phyloP scores from a whole-genome alignment of 2,329 filamentous ascomycete species.

The Neofusicoccum parvum region DNA sequence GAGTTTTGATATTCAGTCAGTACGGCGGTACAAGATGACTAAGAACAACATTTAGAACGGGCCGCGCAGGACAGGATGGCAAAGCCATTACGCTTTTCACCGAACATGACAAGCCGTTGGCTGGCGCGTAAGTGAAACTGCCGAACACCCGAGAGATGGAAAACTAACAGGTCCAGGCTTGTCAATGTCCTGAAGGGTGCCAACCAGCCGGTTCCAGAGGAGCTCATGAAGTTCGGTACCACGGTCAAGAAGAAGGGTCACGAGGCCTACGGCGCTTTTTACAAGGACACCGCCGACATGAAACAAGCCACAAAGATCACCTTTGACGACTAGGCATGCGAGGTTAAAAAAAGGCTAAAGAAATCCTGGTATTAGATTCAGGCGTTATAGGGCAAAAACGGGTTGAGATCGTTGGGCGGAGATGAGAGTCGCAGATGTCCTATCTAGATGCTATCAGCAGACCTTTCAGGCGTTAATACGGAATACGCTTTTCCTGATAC shows the following conservation, averaged over 20 bases:
- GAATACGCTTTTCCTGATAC: neutral
- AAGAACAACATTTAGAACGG: slow-evolving; percentile 61
- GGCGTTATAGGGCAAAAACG: slow-evolving; percentile 6
- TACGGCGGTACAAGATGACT: neutral
- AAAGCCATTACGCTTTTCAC: slow-evolving; percentile 93
- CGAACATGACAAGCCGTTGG: slow-evolving; percentile 88
- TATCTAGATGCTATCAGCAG: neutral
- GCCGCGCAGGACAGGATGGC: slow-evolving; percentile 86
- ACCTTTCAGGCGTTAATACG: neutral
- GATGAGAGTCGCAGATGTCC: neutral
- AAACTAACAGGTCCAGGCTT: slow-evolving; percentile 57
- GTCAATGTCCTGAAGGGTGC: slow-evolving; percentile 96
- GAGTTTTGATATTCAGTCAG: neutral
- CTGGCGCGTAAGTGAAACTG: slow-evolving; percentile 72
- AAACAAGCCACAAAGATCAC: slow-evolving; percentile 90
- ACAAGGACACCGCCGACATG: slow-evolving; percentile 82
- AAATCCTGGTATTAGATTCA: neutral
- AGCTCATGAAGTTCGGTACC: slow-evolving; percentile 91
- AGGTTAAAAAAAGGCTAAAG: neutral
- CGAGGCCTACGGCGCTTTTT: slow-evolving; percentile 92
- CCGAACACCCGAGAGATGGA: neutral
- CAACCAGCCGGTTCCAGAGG: slow-evolving; percentile 86
- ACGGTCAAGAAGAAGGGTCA: slow-evolving; percentile 99
- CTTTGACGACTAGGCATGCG: slow-evolving; percentile 61
- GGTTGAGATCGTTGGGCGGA: neutral